These are phyloP conservation scores for Psilocybe mexicana DNA, from an alignment of 1,284 basidiomycete genomes.

Conservation along the genomic window DNA sequence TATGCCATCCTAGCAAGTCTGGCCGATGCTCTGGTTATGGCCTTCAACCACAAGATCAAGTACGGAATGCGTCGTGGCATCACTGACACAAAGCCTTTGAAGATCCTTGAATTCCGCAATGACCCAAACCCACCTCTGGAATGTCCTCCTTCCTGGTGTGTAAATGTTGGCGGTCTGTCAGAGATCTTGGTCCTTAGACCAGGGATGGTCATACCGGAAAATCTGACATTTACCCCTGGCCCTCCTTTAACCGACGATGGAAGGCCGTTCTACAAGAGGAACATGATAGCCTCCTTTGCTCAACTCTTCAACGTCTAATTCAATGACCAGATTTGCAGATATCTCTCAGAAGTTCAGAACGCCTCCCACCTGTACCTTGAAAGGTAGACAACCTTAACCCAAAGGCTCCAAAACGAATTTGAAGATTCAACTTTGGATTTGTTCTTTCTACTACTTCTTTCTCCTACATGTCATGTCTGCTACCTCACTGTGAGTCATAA, in stretches of 20 bases:
- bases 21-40: slow-evolving; percentile 27
- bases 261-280: slow-evolving; percentile 6
- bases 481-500: too few species aligned
- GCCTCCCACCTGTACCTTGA: neutral
- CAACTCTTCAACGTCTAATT: slow-evolving; percentile 7
- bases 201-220: neutral
- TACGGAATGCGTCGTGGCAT: slow-evolving; percentile 31
- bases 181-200: slow-evolving; percentile 7
- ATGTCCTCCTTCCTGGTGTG: slow-evolving; percentile 9
- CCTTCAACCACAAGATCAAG: slow-evolving; percentile 35
- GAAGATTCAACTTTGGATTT: too few species aligned
- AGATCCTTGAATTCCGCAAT: slow-evolving; percentile 3
- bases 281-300: slow-evolving; percentile 4
- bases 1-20: slow-evolving; percentile 33
- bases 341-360: too few species aligned
- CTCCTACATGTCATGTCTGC: too few species aligned
- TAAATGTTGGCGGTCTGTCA: slow-evolving; percentile 5
- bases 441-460: too few species aligned
- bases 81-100: slow-evolving; percentile 6
- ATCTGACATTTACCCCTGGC: slow-evolving; percentile 1
- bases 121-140: slow-evolving; percentile 13
- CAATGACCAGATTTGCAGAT: too few species aligned
- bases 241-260: neutral
- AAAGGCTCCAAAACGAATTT: too few species aligned
- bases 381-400: too few species aligned